Conservation (phyloP, 179 eudicot species). For the Patellifolia procumbens region DNA sequence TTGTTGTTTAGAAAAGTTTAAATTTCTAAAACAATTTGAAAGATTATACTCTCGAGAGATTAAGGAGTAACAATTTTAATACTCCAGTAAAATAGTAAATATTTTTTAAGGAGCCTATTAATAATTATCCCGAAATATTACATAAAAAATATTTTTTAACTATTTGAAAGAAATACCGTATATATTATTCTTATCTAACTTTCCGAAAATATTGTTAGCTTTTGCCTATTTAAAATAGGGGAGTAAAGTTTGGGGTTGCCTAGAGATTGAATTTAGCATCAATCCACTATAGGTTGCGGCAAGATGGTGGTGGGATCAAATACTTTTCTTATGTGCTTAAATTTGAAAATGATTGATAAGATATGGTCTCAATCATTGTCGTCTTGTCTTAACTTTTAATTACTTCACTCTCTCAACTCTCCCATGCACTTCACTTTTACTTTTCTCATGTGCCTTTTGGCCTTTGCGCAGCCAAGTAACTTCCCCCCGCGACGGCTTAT, state of each 20-base stretch:
- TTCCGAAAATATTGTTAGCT: too few species aligned
- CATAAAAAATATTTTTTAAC: too few species aligned
- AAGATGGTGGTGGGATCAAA: not conserved
- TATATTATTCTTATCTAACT: too few species aligned
- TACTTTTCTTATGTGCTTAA: conserved; percentile 17
- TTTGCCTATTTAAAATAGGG: too few species aligned
- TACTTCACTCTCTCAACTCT: not conserved
- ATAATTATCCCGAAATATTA: too few species aligned
- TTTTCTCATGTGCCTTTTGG: conserved; percentile 37
- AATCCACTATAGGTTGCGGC: not conserved
- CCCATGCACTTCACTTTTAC: conserved; percentile 25
- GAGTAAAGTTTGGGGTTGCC: not conserved
- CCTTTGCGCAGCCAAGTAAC: conserved; percentile 35
- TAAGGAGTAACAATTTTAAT: too few species aligned
- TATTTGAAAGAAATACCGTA: too few species aligned
- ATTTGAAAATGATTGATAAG: conserved; percentile 31
- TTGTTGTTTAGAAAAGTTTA: too few species aligned
- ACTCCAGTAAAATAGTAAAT: too few species aligned
- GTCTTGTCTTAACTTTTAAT: not conserved
- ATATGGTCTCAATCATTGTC: conserved; percentile 34
- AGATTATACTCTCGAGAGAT: too few species aligned
- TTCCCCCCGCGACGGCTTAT: conserved; percentile 22
- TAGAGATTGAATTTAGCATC: not conserved
- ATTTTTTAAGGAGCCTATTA: too few species aligned
- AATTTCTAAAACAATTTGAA: too few species aligned